Evolutionary conservation across 352 stramenopile species (phyloP).

Genomic region (Phytophthora palmivora): DNA sequence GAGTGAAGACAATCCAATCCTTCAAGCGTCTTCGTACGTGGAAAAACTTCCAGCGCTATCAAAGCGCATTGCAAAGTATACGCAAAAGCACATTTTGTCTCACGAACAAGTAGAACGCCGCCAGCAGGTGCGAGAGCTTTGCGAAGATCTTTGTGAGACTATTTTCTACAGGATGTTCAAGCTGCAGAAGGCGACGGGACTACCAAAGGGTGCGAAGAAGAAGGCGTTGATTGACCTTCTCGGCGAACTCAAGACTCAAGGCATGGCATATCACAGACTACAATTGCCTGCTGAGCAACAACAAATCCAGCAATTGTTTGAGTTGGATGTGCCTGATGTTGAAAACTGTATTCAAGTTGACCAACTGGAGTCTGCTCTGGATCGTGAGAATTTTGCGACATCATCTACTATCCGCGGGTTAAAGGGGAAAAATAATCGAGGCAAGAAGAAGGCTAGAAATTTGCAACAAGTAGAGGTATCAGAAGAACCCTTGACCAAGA

Average conservation of each 20-base stretch:
- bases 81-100: slow-evolving; percentile 70
- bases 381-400: slow-evolving; percentile 23
- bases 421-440: slow-evolving; percentile 40
- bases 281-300: slow-evolving; percentile 79
- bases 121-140: slow-evolving; percentile 77
- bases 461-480: slow-evolving; percentile 6
- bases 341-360: slow-evolving; percentile 87
- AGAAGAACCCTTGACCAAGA: slow-evolving; percentile 41
- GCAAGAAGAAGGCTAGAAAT: slow-evolving; percentile 32
- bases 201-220: slow-evolving; percentile 97
- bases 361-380: slow-evolving; percentile 53
- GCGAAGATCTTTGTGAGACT: slow-evolving; percentile 91
- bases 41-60: slow-evolving; percentile 62
- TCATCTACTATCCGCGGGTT: slow-evolving; percentile 12
- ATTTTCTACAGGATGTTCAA: slow-evolving; percentile 96
- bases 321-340: slow-evolving; percentile 83
- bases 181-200: slow-evolving; percentile 76
- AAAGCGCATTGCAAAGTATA: slow-evolving; percentile 84
- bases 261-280: slow-evolving; percentile 79
- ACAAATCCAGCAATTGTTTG: slow-evolving; percentile 83
- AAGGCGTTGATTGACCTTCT: slow-evolving; percentile 97
- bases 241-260: slow-evolving; percentile 85
- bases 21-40: slow-evolving; percentile 41
- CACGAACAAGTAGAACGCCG: slow-evolving; percentile 60
- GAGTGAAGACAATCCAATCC: slow-evolving; percentile 9